Base-by-base conservation (phyloP, 148 eudicot genomes). In the Camellia lanceoleosa region DNA sequence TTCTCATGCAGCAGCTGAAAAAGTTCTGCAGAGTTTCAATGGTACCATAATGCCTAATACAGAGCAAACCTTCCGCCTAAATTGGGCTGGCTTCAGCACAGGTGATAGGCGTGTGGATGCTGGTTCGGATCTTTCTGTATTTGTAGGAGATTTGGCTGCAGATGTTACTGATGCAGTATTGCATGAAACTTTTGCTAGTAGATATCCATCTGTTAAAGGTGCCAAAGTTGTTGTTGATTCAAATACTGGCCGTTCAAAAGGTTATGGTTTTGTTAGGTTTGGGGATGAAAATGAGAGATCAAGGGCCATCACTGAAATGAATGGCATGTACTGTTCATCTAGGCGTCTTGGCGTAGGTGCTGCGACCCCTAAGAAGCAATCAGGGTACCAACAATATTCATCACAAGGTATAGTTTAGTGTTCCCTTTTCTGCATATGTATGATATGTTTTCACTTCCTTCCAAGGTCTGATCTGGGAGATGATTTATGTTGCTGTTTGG, bases 261-360 rank as follows among this genome's bases (percentile, higher is more conserved):
- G 93, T 52, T 90, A 90, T 79, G 93, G 91, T 52, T 90, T 90
- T 88, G 91, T 88, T 18, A 88, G 88, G 78, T 90, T 90, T 79
- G 85, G 88, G 9, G 93, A 90, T 85, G 93, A 90, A 75, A 88
- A 77, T 85, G 93, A 90, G 84, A 87, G 84, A 73, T n/a, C 89
- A 58, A 85, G 81, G 80, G 93, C 93, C 76, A 84, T 90, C 64
- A 82, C 81, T 69, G 91, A 88, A 80, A 90, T 90, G 93, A 90
- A 90, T 79, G 92, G 92, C 20, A 76, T 63, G 46, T 86, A 81
- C 56, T 90, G 89, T 71, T 88, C 91, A 18, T 86, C 82, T 76
- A 87, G 93, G 81, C n/a, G n/a, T n/a, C n/a, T n/a, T n/a, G n/a
- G 93, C 18, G 76, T 89, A 46, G 87, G 92, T 78, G 86, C 82